phyloP scores from a whole-genome alignment of 1,139 yeast species.

The Yamadazyma trypodendri region DNA sequence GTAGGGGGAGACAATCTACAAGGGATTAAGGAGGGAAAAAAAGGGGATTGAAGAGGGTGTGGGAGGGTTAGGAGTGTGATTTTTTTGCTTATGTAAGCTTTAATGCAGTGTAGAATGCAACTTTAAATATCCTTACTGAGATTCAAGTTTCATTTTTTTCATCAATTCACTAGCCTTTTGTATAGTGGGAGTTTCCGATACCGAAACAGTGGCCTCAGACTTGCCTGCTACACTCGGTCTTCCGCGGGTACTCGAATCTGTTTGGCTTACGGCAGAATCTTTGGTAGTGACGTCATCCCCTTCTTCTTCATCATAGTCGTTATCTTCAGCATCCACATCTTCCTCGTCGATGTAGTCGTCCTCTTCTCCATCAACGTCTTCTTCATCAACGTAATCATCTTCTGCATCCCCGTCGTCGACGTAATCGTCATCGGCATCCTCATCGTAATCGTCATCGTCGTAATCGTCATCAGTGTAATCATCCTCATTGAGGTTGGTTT shows the following conservation, averaged over 20 bases:
- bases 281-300: neutral
- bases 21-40: no score
- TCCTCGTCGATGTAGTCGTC: no score
- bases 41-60: no score
- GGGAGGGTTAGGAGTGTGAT: no score
- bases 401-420: conserved; percentile 25
- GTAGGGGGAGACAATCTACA: no score
- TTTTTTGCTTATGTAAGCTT: neutral
- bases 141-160: conserved; percentile 2
- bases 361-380: conserved; percentile 21
- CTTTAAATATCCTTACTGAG: neutral
- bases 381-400: conserved; percentile 25
- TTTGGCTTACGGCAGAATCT: conserved; percentile 4
- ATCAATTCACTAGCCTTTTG: conserved; percentile 7
- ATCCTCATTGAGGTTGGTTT: conserved; percentile 14
- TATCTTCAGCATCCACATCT: conserved; percentile 16
- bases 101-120: neutral
- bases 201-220: neutral
- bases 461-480: conserved; percentile 30
- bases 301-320: conserved; percentile 1
- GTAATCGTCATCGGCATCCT: conserved; percentile 29
- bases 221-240: neutral
- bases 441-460: conserved; percentile 29
- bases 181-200: neutral
- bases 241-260: neutral